A percentile compares a stretch with the other conserved stretches of the same genome.
Evolutionary conservation across 306 rosid genomes (phyloP).

Genomic region (Lathyrus tuberosus): DNA sequence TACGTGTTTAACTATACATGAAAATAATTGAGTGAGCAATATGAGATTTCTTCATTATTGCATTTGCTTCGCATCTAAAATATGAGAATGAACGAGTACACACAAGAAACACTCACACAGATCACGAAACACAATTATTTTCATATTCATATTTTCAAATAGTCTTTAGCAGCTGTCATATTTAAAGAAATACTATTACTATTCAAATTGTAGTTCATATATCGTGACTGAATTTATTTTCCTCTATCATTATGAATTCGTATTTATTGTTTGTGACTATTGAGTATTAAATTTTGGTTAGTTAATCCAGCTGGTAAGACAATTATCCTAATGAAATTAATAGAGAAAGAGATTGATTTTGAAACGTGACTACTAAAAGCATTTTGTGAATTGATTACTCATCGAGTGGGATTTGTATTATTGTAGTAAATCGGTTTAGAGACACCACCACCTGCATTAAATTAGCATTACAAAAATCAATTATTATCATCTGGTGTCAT

Average conservation of each 20-base stretch:
- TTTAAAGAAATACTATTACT: neutral
- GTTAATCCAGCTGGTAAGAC: neutral
- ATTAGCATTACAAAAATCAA: neutral
- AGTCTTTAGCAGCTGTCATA: neutral
- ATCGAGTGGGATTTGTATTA: neutral
- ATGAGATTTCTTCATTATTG: no score
- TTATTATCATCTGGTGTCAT: neutral
- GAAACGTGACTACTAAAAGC: constrained; percentile 17
- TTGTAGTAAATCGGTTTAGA: neutral
- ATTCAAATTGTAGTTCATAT: neutral
- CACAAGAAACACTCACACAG: no score
- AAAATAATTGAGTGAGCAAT: no score
- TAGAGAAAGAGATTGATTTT: constrained; percentile 15
- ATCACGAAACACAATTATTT: no score
- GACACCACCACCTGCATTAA: constrained; percentile 1
- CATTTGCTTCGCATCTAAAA: no score
- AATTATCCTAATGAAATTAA: constrained; percentile 6
- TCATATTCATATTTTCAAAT: no score
- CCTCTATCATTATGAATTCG: neutral
- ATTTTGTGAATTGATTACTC: neutral
- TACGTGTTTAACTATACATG: no score
- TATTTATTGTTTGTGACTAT: neutral
- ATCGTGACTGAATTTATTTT: neutral
- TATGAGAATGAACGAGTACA: no score
- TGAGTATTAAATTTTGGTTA: neutral